Evolutionary conservation across 2,329 filamentous ascomycete species (phyloP), one percentile per base, ranked within the genome.

Genomic region (Cladosporium halotolerans): DNA sequence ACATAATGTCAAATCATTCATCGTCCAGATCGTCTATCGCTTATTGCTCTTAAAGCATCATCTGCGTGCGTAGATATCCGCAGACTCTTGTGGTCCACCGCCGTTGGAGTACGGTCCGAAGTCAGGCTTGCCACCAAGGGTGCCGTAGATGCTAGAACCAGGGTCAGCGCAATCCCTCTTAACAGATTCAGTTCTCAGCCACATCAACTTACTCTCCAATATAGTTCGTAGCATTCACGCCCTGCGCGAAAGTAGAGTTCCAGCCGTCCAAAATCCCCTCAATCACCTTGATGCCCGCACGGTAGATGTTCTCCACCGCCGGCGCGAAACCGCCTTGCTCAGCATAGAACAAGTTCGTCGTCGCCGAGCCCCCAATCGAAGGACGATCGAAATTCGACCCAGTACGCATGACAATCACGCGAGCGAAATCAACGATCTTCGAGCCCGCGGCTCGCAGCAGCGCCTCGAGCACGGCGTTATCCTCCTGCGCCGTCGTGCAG

Each of bases 381-480:
- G 83, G 83, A 5, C 86, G 79, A 65, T 89, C 86, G 63, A 89
- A 89, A 70, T 89, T 81, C 9, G 82, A 85, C 1, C 78, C 83
- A 63, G 83, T 82, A 28, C 86, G 78, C 77, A 88, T 81, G 55
- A 88, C 69, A 52, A 89, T 83, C 57, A 86, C 77, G 3, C 86
- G 78, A 4, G 73, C 68, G 67, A 86, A 89, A 65, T 89, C 86
- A 3, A 84, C 78, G 4, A 81, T 63, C 2, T 79, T 76, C 57
- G 75, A 73, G 18, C 79, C 68, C 0, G 82, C 79, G 1, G 77
- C 78, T 10, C 85, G 78, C 16, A 87, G 68, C 28, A 89, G 71
- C 4, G 79, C 84, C 60, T 85, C 83, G 1, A 88, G 76, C 0
- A 79, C 79, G 0, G 84, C 85, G 61, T 84, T 87, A 64, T 89